Conservation (phyloP, 2,329 filamentous ascomycete species). For the Fusarium sp. region DNA sequence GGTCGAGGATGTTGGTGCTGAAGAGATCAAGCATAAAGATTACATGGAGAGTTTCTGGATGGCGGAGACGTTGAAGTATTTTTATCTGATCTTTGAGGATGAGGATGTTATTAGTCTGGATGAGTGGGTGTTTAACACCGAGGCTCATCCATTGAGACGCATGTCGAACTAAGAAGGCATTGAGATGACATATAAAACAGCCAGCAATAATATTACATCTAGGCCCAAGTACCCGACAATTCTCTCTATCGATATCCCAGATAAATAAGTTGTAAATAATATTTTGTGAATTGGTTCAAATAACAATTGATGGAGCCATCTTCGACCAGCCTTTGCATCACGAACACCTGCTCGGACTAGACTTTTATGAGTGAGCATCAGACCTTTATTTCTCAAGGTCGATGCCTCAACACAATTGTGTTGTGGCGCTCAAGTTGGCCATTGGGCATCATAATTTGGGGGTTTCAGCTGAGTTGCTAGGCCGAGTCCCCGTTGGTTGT, state of each 20-base stretch:
- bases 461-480: background rate
- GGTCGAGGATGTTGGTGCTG: constrained; percentile 73
- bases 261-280: background rate
- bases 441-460: background rate
- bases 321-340: background rate
- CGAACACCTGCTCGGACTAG: background rate
- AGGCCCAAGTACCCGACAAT: background rate
- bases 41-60: constrained; percentile 80
- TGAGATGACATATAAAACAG: background rate
- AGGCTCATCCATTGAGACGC: constrained; percentile 60
- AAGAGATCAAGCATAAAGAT: constrained; percentile 57
- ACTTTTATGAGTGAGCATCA: too few relatives aligned
- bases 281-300: background rate
- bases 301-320: background rate
- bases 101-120: constrained; percentile 73
- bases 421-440: rapidly evolving
- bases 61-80: constrained; percentile 81
- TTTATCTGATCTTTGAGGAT: constrained; percentile 78
- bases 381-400: background rate
- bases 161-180: background rate
- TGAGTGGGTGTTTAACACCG: constrained; percentile 72
- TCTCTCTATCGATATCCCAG: rapidly evolving
- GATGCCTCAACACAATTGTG: background rate
- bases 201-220: background rate
- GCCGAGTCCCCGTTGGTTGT: background rate